Conservation (phyloP, 2,329 filamentous ascomycete species). For the Fusarium sublunatum region DNA sequence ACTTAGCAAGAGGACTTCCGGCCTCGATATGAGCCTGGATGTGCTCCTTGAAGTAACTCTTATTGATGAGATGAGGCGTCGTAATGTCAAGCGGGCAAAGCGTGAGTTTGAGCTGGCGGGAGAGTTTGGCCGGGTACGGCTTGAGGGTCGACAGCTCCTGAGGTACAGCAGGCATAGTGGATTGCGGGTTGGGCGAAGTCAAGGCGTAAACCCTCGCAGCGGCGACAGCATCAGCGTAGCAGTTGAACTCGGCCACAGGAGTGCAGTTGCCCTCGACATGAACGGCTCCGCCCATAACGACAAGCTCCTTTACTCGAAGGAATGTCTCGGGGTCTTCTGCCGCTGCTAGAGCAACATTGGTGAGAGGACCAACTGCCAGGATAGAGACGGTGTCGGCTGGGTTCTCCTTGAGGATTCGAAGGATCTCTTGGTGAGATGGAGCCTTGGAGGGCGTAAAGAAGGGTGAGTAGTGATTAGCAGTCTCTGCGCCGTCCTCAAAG, state of each 20-base stretch:
- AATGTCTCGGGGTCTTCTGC: conserved; percentile 91
- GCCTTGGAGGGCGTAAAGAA: conserved; percentile 81
- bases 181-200: conserved; percentile 77
- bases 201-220: conserved; percentile 81
- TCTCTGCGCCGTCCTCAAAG: conserved; percentile 60
- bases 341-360: conserved; percentile 91
- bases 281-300: conserved; percentile 94
- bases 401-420: conserved; percentile 85
- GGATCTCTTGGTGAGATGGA: conserved; percentile 85
- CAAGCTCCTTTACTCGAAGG: conserved; percentile 86
- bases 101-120: conserved; percentile 72
- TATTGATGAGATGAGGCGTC: conserved; percentile 73
- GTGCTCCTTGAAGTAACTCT: conserved; percentile 66
- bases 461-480: conserved; percentile 60
- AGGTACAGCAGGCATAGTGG: conserved; percentile 81
- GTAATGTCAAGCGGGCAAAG: conserved; percentile 85
- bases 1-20: conserved; percentile 78
- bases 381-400: conserved; percentile 89
- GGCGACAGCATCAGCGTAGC: conserved; percentile 85
- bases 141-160: conserved; percentile 62
- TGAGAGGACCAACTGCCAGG: conserved; percentile 88
- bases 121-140: conserved; percentile 72
- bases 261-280: conserved; percentile 83
- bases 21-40: conserved; percentile 66
- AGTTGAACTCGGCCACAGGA: conserved; percentile 94